Evolutionary conservation across 2,329 filamentous ascomycete genomes (phyloP), one percentile per base, ranked within the genome.

Genomic region (Hypoxylon sp.): DNA sequence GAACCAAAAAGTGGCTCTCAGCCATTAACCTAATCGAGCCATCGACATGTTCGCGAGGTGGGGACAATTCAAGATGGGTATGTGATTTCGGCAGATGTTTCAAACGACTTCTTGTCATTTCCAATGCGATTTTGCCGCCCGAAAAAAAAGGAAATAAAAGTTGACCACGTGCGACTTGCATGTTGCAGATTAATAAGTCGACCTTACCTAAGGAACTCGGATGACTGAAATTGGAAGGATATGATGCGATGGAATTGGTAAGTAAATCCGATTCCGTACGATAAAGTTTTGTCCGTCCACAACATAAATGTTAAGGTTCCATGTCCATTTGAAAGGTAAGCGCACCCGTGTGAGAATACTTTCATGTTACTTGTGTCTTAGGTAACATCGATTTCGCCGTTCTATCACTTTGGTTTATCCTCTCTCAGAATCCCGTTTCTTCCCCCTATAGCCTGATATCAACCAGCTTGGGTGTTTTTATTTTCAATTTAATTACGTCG

Each of bases 81-180:
- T 57, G 51, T 29, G 44, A 44, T 53, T 39, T 68, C 69, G 69
- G 69, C 69, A 71, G 69, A 71, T 71, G 68, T 59, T 58, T 48
- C 3, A 47, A 50, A 26, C 9, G 46, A 17, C 19, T 59, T 48
- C 24, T 51, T 57, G n/a, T 17, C 42, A 33, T 51, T 37, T 67
- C 24, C 2, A 55, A 31, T 59, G 58, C 67, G 60, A 62, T 70
- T 63, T 70, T 70, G 44, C 67, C 67, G 67, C 67, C 44, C 55
- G n/a, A 54, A 65, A 65, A 63, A 31, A 39, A 37, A 67, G 11
- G 48, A n/a, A 17, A 46, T 29, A 14, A 8, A 11, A 9, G 13
- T 9, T n/a, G 35, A 39, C 35, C 35, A 39, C 67, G 67, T 69
- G 67, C 63, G 46, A 24, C 59, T 37, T 63, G 58, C 58, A 66